Base-by-base conservation (phyloP, 306 rosid genomes). In the Castanea mollissima region DNA sequence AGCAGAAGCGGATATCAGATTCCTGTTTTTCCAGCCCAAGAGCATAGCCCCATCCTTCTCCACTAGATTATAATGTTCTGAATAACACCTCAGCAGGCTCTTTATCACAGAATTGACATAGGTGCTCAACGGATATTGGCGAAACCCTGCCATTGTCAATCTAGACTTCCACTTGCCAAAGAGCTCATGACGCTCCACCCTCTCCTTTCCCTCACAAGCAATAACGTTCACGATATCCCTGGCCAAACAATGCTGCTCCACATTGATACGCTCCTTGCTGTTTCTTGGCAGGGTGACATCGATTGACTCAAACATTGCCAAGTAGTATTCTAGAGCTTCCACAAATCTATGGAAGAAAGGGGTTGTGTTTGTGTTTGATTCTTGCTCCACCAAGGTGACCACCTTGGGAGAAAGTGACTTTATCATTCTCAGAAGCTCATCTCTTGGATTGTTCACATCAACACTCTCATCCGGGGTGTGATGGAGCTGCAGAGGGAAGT, bases 381-480 rank as follows among this genome's bases (percentile, higher is more conserved):
- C 99, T 83, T 96, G 99, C 86, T 93, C 98, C 76, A 93, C 98
- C 76, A 96, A 81, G 55, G 98, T 93, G 55, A 83, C 83, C 59
- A 96, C 97, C 80, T 85, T 91, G 23, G 98, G 99, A 49, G 88
- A 82, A 13, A 96, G 89, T 15, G 96, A 89, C 87, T 87, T 96
- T 21, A 96, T 92, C 91, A 90, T 74, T 73, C 99, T 87, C 69
- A 96, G 65, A 68, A 96, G 89, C 74, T 88, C 94, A 55, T 96
- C 99, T 58, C 99, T 90, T 16, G 97, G 98, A 73, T 95, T 95
- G 55, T 75, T 86, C 88, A 93, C 82, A 69, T 93, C 91, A 3
- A 96, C 96, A 21, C 99, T 93, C 90, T 96, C 99, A 63, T 96
- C 98, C 1, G 98, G 93, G 31, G 98, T 93, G 81, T 96, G 99